These are phyloP conservation scores for Parachaetomium inaequale DNA, from an alignment of 495 filamentous ascomycete genomes.

Conservation along the genomic window DNA sequence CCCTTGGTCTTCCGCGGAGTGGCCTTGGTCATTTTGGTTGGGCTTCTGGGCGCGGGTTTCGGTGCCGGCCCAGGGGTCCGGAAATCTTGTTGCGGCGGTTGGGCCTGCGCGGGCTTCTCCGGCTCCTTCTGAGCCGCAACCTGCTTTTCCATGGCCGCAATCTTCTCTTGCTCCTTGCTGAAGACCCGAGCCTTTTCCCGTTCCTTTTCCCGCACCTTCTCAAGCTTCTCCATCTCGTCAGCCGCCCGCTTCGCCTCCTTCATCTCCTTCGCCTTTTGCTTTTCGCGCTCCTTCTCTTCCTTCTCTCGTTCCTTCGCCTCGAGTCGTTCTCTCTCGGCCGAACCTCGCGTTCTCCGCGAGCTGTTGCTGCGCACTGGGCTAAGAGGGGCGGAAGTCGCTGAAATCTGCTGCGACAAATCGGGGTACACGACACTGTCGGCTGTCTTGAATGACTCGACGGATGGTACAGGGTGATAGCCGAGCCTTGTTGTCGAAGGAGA, in stretches of 20 bases:
- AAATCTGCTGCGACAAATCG: conserved; percentile 38
- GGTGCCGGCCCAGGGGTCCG: conserved; percentile 26
- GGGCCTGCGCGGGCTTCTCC: conserved; percentile 24
- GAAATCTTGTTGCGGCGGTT: conserved; percentile 17
- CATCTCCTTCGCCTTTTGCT: conserved; percentile 33
- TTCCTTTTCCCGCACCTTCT: conserved; percentile 53
- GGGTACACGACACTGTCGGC: conserved; percentile 42
- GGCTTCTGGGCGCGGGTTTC: conserved; percentile 28
- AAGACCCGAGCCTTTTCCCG: conserved; percentile 59
- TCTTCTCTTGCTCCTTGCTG: conserved; percentile 59
- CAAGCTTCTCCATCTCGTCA: conserved; percentile 55
- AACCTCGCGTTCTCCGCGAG: conserved; percentile 62
- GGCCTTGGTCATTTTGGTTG: conserved; percentile 42
- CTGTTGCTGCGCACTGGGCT: conserved; percentile 48
- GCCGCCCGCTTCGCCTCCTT: conserved; percentile 43
- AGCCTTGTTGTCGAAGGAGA: conserved; percentile 42
- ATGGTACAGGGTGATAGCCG: conserved; percentile 34
- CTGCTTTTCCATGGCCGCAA: conserved; percentile 49
- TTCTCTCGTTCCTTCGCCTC: conserved; percentile 62
- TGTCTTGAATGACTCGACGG: conserved; percentile 40
- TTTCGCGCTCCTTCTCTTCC: conserved; percentile 52
- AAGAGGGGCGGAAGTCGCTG: conserved; percentile 29
- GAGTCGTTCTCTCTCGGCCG: conserved; percentile 63
- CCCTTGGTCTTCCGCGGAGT: conserved; percentile 52
- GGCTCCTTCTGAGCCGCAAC: conserved; percentile 42